phyloP scores from a whole-genome alignment of 2,329 filamentous ascomycete genomes.

The Diaporthe citriasiana region DNA sequence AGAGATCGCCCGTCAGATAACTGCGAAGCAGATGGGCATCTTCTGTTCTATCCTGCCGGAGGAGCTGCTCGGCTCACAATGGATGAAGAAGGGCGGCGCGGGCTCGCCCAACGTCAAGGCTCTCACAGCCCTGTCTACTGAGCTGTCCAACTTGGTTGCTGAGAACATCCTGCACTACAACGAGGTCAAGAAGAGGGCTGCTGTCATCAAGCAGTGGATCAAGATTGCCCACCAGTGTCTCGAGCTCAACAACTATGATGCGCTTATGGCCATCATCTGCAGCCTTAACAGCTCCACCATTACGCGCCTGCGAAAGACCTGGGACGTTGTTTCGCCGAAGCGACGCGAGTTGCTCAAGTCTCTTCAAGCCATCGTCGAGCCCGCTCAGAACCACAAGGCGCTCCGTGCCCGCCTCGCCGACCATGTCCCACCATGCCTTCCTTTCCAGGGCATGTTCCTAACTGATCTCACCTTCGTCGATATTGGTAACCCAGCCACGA shows the following conservation, averaged over 20 bases:
- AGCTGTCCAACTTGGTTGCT: conserved; percentile 91
- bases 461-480: conserved; percentile 97
- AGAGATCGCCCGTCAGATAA: conserved; percentile 92
- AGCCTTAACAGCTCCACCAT: conserved; percentile 94
- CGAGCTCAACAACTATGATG: conserved; percentile 95
- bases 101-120: conserved; percentile 91
- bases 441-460: conserved; percentile 95
- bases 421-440: conserved; percentile 91
- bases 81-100: conserved; percentile 88
- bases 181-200: conserved; percentile 93
- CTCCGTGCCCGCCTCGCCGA: conserved; percentile 87
- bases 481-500: conserved; percentile 89
- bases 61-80: conserved; percentile 91
- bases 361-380: conserved; percentile 88
- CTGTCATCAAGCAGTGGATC: conserved; percentile 97
- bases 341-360: conserved; percentile 84
- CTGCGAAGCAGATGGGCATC: conserved; percentile 89
- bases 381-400: conserved; percentile 90
- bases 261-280: conserved; percentile 96
- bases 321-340: conserved; percentile 89
- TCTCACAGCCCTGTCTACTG: conserved; percentile 93
- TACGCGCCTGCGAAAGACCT: conserved; percentile 87
- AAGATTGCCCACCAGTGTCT: conserved; percentile 91
- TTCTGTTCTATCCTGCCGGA: conserved; percentile 94
- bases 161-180: conserved; percentile 90